These are phyloP conservation scores for Lecanicillium sp. DNA, from an alignment of 2,329 filamentous ascomycete species.

Conservation along the genomic window DNA sequence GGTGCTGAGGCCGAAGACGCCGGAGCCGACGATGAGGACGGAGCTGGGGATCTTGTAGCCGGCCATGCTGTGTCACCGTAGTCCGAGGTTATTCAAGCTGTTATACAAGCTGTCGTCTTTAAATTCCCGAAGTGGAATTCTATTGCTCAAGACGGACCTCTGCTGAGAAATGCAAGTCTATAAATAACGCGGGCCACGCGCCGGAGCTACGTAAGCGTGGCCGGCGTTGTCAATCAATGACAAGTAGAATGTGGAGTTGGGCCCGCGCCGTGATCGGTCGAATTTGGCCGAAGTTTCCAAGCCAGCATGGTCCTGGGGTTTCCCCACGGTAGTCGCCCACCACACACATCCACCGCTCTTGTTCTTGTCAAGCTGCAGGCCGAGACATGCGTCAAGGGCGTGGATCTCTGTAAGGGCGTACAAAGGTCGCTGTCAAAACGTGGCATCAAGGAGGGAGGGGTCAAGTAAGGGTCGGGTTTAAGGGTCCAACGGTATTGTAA, in stretches of 20 bases:
- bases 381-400: background rate
- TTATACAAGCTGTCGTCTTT: too few relatives aligned
- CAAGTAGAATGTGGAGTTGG: background rate
- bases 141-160: too few relatives aligned
- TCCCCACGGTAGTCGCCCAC: slow-evolving; percentile 10
- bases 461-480: too few relatives aligned
- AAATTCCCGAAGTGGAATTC: too few relatives aligned
- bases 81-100: too few relatives aligned
- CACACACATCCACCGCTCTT: too few relatives aligned
- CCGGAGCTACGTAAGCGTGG: too few relatives aligned
- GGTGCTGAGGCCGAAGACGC: slow-evolving; percentile 54
- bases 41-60: slow-evolving; percentile 34
- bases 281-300: slow-evolving; percentile 4
- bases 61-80: background rate
- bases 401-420: background rate
- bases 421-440: background rate
- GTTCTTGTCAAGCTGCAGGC: background rate
- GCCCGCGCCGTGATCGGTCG: slow-evolving; percentile 4
- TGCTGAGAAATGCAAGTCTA: too few relatives aligned
- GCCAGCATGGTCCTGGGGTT: background rate
- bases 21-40: slow-evolving; percentile 64
- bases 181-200: too few relatives aligned
- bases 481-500: too few relatives aligned
- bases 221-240: too few relatives aligned
- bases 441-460: too few relatives aligned